Conservation (phyloP, 1,139 yeast genomes). For the Geotrichum aggregatum region DNA sequence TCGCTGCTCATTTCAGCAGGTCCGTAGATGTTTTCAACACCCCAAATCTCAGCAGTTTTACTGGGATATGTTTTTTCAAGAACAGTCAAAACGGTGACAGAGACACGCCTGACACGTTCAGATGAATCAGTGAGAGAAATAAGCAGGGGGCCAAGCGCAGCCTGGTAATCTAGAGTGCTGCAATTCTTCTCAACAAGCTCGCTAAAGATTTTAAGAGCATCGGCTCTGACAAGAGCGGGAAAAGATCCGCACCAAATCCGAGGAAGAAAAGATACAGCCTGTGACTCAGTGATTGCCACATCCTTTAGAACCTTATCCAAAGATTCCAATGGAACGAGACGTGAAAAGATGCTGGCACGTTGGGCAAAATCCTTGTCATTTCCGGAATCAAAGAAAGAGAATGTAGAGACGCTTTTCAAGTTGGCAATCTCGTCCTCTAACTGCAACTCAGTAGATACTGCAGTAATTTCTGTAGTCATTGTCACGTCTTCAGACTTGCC, state of each 20-base stretch:
- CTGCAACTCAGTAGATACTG: constrained; percentile 11
- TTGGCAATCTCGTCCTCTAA: constrained; percentile 9
- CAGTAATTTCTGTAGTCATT: constrained; percentile 1
- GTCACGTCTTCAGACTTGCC: constrained; percentile 9
- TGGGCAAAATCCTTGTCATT: constrained; percentile 46
- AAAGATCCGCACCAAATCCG: constrained; percentile 34
- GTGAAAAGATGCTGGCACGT: constrained; percentile 43
- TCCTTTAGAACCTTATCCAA: constrained; percentile 4
- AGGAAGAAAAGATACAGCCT: constrained; percentile 34
- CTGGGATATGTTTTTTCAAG: constrained; percentile 39
- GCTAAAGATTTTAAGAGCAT: constrained; percentile 31
- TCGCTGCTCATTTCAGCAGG: constrained; percentile 45
- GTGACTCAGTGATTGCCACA: constrained; percentile 14
- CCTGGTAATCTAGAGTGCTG: constrained; percentile 35
- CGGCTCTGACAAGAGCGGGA: constrained; percentile 34
- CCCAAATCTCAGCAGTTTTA: constrained; percentile 42
- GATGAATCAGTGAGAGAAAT: constrained; percentile 33
- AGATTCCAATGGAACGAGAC: constrained; percentile 30
- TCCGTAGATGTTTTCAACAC: constrained; percentile 46
- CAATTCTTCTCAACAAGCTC: constrained; percentile 22
- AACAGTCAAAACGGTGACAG: constrained; percentile 41
- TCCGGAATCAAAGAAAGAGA: constrained; percentile 43
- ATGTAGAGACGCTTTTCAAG: constrained; percentile 10
- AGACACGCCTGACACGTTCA: constrained; percentile 41
- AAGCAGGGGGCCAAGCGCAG: constrained; percentile 34